phyloP scores from a whole-genome alignment of 768 basidiomycete species.

The Daedalea quercina region DNA sequence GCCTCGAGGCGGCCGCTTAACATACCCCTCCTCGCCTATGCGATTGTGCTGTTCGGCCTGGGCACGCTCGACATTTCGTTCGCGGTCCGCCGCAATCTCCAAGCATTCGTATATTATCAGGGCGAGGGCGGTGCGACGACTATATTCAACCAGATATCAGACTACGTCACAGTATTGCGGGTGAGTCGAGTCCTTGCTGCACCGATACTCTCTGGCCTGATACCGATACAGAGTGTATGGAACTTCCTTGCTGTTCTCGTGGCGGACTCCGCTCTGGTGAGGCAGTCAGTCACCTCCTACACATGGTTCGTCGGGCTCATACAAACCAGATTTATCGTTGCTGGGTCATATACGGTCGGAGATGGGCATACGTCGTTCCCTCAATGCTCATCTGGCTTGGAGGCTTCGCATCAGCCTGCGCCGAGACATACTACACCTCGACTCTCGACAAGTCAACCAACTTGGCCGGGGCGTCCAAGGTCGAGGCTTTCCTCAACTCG shows the following conservation, averaged over 20 bases:
- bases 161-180: conserved; percentile 25
- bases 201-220: not conserved
- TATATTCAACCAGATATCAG: conserved; percentile 28
- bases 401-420: not conserved
- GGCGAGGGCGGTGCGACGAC: conserved; percentile 20
- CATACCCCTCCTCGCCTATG: not conserved
- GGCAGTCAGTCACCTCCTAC: not conserved
- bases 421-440: not conserved
- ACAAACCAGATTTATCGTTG: not conserved
- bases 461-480: not conserved
- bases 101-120: conserved; percentile 29
- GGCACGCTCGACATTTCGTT: conserved; percentile 19
- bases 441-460: not conserved
- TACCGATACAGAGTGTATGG: not conserved
- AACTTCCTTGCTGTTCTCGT: not conserved
- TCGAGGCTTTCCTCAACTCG: not conserved
- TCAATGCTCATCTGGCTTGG: not conserved
- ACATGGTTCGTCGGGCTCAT: not conserved
- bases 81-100: conserved; percentile 33
- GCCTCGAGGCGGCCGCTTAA: not conserved
- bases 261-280: not conserved
- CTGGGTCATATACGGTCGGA: not conserved
- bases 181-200: not conserved
- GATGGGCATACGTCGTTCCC: not conserved
- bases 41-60: not conserved